Evolutionary conservation across 495 filamentous ascomycete genomes (phyloP), one percentile per base, ranked within the genome.

Genomic region (Halenospora varia): DNA sequence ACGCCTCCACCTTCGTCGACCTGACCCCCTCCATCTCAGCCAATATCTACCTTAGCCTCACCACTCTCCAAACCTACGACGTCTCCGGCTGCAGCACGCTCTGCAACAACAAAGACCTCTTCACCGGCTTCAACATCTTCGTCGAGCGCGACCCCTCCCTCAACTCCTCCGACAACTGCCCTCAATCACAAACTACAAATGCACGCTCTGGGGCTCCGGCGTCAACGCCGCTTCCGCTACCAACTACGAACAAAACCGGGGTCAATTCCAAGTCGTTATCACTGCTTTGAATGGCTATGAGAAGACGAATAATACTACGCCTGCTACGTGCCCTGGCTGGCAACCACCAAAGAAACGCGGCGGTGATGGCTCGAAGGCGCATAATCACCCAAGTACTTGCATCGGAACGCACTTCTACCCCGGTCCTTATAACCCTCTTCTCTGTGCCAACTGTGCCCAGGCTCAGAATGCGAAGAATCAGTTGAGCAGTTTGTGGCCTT

Each of bases 161-260:
- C 2, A 51, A 57, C 10, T 67, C 67, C 42, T 56, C 57, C 26
- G 69, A 70, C 41, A 68, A 69, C 2, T 75, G 73, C 64, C 74
- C 15, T 72, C 72, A 18, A 74, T 72, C 45, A 80, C 77, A 24
- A 73, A 75, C 54, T 77, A 77, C 70, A 81, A 80, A 66, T 82
- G 79, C 64, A 72, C 75, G 18, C 78, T 79, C 58, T 81, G 75
- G 74, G 74, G 74, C 26, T 67, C 62, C 29, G 54, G 57, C 35
- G 60, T 77, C 44, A 47, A 63, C 0, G 53, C 55, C 20, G 56
- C 41, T 1, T 60, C 66, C 0, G 75, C 75, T 24, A 70, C 54
- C 29, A 75, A 75, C 53, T 45, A 18, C 17, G 75, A 73, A 10
- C 65, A 74, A 60, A 70, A 54, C 41, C 64, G 71, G 18, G 64